phyloP scores from a whole-genome alignment of 2,329 filamentous ascomycete species.

The Coniochaeta sp. region DNA sequence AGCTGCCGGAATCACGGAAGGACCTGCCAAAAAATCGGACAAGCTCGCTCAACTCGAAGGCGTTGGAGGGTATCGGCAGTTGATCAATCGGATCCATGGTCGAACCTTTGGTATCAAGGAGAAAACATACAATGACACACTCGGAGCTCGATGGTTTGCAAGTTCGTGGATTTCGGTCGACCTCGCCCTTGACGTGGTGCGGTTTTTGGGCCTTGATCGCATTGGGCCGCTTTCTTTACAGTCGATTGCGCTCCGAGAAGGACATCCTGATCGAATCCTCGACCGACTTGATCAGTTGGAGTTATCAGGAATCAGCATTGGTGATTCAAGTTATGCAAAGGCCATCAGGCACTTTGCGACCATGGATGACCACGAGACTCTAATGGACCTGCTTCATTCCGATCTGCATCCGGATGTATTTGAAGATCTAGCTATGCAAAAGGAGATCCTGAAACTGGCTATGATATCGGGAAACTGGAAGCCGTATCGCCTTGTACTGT shows the following conservation, averaged over 20 bases:
- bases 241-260: constrained; percentile 64
- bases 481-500: constrained; percentile 35
- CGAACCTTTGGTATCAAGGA: constrained; percentile 28
- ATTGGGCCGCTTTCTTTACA: constrained; percentile 74
- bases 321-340: constrained; percentile 56
- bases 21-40: constrained; percentile 2
- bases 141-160: constrained; percentile 78
- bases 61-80: constrained; percentile 20
- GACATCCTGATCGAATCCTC: constrained; percentile 46
- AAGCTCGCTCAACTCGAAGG: constrained; percentile 5
- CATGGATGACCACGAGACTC: constrained; percentile 43
- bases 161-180: constrained; percentile 63
- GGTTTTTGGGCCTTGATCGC: constrained; percentile 60
- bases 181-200: constrained; percentile 61
- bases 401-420: constrained; percentile 51
- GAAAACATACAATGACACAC: constrained; percentile 54
- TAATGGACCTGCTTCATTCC: constrained; percentile 36
- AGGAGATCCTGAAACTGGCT: constrained; percentile 26
- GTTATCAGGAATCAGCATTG: constrained; percentile 54
- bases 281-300: constrained; percentile 54
- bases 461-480: constrained; percentile 30
- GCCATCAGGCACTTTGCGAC: constrained; percentile 58
- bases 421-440: constrained; percentile 34
- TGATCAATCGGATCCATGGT: constrained; percentile 30
- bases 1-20: not conserved